Conservation (phyloP, 2,329 filamentous ascomycete species). For the Rosellinia necatrix region DNA sequence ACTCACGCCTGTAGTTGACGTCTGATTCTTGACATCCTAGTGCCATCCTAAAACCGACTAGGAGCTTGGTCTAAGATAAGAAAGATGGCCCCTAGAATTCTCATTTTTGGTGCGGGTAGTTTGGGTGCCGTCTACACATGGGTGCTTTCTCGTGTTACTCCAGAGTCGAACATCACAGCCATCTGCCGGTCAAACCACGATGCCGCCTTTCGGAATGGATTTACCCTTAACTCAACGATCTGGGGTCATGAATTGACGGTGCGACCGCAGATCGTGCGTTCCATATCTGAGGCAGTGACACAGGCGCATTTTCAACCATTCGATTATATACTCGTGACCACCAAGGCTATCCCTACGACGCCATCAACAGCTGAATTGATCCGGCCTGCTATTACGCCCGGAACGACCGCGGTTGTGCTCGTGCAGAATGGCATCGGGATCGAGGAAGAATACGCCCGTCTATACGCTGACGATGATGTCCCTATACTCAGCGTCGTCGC, state of each 20-base stretch:
- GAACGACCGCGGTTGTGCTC: conserved; percentile 55
- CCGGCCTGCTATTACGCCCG: conserved; percentile 34
- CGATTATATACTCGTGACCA: conserved; percentile 38
- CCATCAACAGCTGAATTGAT: conserved; percentile 38
- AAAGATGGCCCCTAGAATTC: conserved; percentile 28
- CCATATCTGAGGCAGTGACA: conserved; percentile 39
- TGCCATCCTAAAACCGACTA: background rate
- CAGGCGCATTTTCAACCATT: conserved; percentile 26
- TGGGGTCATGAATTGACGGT: conserved; percentile 39
- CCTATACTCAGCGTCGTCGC: conserved; percentile 57
- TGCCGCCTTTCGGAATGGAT: conserved; percentile 34
- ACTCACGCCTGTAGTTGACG: background rate
- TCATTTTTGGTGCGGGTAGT: conserved; percentile 44
- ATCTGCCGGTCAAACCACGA: conserved; percentile 42
- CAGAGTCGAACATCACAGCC: conserved; percentile 35
- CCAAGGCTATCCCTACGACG: conserved; percentile 35
- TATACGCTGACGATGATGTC: conserved; percentile 50
- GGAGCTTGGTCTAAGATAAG: background rate
- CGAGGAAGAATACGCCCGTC: conserved; percentile 52
- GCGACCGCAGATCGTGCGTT: conserved; percentile 34
- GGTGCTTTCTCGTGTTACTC: conserved; percentile 32
- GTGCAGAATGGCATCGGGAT: conserved; percentile 63
- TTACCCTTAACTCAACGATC: conserved; percentile 39
- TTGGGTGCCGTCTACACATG: conserved; percentile 39
- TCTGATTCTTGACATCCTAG: background rate